Conservation (phyloP, 805 yeast species). For the Kodamaea kaohsiungensis region DNA sequence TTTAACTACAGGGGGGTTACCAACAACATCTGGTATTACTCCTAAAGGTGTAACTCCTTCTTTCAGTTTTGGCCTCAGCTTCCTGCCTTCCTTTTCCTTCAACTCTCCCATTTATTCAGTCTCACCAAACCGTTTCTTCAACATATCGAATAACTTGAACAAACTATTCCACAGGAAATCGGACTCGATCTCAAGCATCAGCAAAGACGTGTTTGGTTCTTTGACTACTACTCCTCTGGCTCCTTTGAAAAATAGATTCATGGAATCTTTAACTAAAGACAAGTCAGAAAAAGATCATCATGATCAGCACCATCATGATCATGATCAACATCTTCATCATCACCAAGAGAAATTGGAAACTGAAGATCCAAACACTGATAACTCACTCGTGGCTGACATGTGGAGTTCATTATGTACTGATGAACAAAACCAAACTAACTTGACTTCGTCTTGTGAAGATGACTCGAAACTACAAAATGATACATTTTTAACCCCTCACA, state of each 20-base stretch:
- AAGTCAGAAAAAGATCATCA: neutral
- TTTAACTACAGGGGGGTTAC: neutral
- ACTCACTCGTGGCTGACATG: slow-evolving; percentile 21
- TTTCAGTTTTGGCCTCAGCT: slow-evolving; percentile 40
- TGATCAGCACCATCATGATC: no score
- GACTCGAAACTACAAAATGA: slow-evolving; percentile 12
- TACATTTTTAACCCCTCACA: slow-evolving; percentile 36
- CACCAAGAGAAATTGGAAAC: neutral
- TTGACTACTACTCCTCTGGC: slow-evolving; percentile 19
- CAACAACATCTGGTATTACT: neutral
- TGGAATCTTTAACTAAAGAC: slow-evolving; percentile 17
- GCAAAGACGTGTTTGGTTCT: slow-evolving; percentile 16
- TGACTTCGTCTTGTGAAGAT: slow-evolving; percentile 17
- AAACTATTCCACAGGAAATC: slow-evolving; percentile 13
- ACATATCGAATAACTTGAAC: slow-evolving; percentile 18
- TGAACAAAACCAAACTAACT: slow-evolving; percentile 13
- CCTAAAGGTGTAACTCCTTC: slow-evolving; percentile 28
- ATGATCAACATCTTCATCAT: no score
- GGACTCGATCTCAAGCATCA: slow-evolving; percentile 10
- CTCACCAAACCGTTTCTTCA: slow-evolving; percentile 38
- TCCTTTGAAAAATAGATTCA: slow-evolving; percentile 16
- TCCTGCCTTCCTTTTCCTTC: slow-evolving; percentile 46
- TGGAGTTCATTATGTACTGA: slow-evolving; percentile 33
- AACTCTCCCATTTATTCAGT: slow-evolving; percentile 35
- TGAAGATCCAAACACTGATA: slow-evolving; percentile 10